Evolutionary conservation across 2,329 filamentous ascomycete genomes (phyloP).

Genomic region (Exophiala dermatitidis): DNA sequence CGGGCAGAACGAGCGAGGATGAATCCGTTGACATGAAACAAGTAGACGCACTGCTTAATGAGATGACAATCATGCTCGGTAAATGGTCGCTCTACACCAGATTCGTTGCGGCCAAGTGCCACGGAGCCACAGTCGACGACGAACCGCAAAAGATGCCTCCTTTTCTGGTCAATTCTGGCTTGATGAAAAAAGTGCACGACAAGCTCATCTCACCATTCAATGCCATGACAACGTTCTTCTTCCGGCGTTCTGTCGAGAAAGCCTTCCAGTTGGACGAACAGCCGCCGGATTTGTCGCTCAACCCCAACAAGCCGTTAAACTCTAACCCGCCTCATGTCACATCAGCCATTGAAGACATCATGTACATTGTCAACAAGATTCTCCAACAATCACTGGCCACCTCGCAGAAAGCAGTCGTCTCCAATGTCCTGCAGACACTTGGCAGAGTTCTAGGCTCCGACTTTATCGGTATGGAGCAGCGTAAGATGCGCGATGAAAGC

Average conservation of each 20-base stretch:
- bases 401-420: conserved; percentile 69
- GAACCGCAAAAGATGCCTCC: conserved; percentile 59
- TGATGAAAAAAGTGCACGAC: conserved; percentile 68
- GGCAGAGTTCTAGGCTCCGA: conserved; percentile 75
- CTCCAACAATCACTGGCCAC: conserved; percentile 81
- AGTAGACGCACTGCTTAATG: conserved; percentile 76
- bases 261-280: conserved; percentile 93
- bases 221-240: conserved; percentile 90
- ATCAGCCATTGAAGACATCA: conserved; percentile 93
- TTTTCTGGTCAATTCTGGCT: conserved; percentile 69
- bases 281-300: conserved; percentile 70
- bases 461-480: conserved; percentile 93
- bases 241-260: conserved; percentile 91
- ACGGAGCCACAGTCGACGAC: conserved; percentile 47
- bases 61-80: conserved; percentile 85
- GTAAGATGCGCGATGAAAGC: conserved; percentile 93
- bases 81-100: conserved; percentile 88
- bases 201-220: conserved; percentile 78
- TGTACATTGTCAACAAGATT: conserved; percentile 96
- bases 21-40: conserved; percentile 96
- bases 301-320: conserved; percentile 62
- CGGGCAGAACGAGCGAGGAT: conserved; percentile 67
- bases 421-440: conserved; percentile 69
- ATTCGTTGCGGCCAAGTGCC: conserved; percentile 81
- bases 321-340: conserved; percentile 84